phyloP scores from a whole-genome alignment of 2,329 filamentous ascomycete species.

The Alternaria gaisen region DNA sequence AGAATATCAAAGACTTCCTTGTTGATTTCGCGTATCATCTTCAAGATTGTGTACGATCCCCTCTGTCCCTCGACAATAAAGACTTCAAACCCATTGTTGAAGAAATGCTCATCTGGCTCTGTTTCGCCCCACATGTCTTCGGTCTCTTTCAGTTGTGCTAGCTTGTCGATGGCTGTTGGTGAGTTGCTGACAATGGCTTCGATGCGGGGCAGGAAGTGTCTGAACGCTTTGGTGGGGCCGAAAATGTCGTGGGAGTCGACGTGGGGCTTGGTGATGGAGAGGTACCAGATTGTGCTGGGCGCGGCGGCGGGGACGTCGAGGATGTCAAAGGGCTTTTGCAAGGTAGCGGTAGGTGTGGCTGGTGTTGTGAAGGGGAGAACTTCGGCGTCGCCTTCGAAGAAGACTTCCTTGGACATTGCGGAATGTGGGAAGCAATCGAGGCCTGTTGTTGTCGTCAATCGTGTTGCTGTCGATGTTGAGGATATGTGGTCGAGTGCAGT shows the following conservation, averaged over 20 bases:
- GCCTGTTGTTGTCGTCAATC: not conserved
- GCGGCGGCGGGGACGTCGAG: constrained; percentile 13
- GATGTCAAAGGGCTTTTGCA: constrained; percentile 24
- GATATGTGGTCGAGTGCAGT: not conserved
- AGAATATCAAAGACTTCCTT: constrained; percentile 12
- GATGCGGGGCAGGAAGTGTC: constrained; percentile 28
- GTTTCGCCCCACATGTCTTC: constrained; percentile 18
- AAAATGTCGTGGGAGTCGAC: constrained; percentile 28
- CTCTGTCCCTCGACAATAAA: constrained; percentile 30
- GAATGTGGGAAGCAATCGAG: not conserved
- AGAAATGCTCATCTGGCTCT: constrained; percentile 6
- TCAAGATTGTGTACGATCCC: constrained; percentile 22
- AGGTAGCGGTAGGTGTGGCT: not conserved
- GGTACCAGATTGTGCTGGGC: constrained; percentile 34
- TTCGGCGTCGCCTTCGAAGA: constrained; percentile 13
- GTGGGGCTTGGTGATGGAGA: constrained; percentile 33
- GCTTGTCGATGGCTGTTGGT: constrained; percentile 33
- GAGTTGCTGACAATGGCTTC: constrained; percentile 21
- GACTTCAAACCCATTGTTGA: constrained; percentile 16
- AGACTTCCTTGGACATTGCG: constrained; percentile 21
- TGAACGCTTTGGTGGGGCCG: constrained; percentile 30
- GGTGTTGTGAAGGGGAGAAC: not conserved
- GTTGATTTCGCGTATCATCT: constrained; percentile 23
- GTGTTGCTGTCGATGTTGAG: not conserved
- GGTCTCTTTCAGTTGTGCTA: constrained; percentile 10